A percentile compares a stretch with the other conserved stretches of the same genome.
Conservation (phyloP, 2,329 filamentous ascomycete species). For the Phialophora chinensis region DNA sequence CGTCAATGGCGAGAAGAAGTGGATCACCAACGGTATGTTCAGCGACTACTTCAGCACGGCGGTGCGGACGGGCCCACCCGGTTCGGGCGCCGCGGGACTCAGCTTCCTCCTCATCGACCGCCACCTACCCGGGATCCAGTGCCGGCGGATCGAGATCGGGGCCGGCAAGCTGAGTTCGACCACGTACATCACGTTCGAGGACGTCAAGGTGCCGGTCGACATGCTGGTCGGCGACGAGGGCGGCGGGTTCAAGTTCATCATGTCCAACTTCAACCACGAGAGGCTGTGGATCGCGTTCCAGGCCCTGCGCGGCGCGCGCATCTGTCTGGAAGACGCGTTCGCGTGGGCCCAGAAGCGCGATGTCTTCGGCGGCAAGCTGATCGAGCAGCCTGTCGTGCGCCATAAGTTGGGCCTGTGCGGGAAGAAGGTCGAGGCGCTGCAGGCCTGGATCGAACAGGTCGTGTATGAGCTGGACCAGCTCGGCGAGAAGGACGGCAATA, state of each 20-base stretch:
- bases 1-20: conserved; percentile 80
- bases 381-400: conserved; percentile 75
- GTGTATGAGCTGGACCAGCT: conserved; percentile 61
- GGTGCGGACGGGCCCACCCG: conserved; percentile 69
- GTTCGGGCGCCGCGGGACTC: conserved; percentile 65
- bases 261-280: conserved; percentile 83
- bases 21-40: conserved; percentile 76
- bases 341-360: conserved; percentile 69
- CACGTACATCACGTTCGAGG: conserved; percentile 72
- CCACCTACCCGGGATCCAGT: conserved; percentile 66
- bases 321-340: conserved; percentile 65
- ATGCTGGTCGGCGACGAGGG: conserved; percentile 74
- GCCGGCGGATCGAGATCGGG: conserved; percentile 69
- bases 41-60: conserved; percentile 71
- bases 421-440: conserved; percentile 70
- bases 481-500: conserved; percentile 47
- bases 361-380: conserved; percentile 70
- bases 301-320: conserved; percentile 65
- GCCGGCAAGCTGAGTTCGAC: conserved; percentile 70
- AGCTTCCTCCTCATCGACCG: conserved; percentile 73
- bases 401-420: conserved; percentile 74
- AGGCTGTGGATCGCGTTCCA: conserved; percentile 70
- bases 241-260: conserved; percentile 73
- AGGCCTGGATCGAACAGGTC: conserved; percentile 64
- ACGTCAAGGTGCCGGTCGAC: conserved; percentile 71